Conservation (phyloP, 164 flowering plant genomes). For the Buxus sempervirens region DNA sequence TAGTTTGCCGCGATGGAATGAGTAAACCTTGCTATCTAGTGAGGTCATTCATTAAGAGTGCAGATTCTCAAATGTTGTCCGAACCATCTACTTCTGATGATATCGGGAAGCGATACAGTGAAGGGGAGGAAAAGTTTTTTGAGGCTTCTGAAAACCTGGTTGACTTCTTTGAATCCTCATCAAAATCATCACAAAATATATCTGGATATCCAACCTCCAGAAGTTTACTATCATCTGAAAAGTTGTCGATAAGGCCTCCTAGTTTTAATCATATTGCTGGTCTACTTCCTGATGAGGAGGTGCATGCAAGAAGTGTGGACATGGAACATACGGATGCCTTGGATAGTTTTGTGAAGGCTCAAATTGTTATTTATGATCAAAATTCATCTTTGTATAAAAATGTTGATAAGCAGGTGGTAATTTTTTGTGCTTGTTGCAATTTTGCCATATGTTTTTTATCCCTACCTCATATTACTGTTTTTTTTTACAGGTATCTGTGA, state of each 20-base stretch:
- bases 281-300: conserved; percentile 58
- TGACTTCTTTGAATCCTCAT: conserved; percentile 43
- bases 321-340: conserved; percentile 33
- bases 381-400: conserved; percentile 63
- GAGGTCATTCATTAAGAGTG: conserved; percentile 62
- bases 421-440: background rate
- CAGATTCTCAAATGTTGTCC: conserved; percentile 15
- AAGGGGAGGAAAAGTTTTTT: conserved; percentile 81
- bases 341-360: conserved; percentile 94
- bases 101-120: conserved; percentile 31
- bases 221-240: conserved; percentile 25
- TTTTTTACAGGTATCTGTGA: conserved; percentile 67
- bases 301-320: conserved; percentile 23
- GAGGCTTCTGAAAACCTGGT: conserved; percentile 81
- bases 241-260: conserved; percentile 40
- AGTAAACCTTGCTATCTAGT: conserved; percentile 60
- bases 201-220: conserved; percentile 23
- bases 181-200: conserved; percentile 15
- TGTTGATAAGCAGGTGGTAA: conserved; percentile 59
- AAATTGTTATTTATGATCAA: conserved; percentile 65
- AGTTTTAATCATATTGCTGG: conserved; percentile 58
- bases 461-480: conserved; percentile 6
- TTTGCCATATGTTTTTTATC: background rate
- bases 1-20: conserved; percentile 38
- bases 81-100: conserved; percentile 25